phyloP scores from a whole-genome alignment of 2,329 filamentous ascomycete species.

The Neopestalotiopsis clavispora region DNA sequence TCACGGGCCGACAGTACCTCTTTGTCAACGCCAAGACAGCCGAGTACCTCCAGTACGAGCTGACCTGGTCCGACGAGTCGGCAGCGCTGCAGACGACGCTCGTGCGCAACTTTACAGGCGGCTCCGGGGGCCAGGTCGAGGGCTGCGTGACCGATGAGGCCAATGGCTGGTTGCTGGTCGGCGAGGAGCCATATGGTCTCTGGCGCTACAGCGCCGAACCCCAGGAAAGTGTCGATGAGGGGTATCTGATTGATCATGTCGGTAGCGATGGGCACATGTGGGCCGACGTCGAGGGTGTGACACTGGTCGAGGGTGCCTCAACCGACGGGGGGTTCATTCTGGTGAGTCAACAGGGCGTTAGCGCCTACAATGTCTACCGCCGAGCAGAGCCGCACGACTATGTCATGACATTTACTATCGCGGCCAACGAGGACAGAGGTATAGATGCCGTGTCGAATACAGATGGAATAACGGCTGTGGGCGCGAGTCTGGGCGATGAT shows the following conservation, averaged over 20 bases:
- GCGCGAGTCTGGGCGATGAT: constrained; percentile 43
- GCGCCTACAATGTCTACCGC: constrained; percentile 56
- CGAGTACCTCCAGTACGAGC: constrained; percentile 58
- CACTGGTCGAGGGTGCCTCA: constrained; percentile 51
- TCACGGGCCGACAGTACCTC: constrained; percentile 53
- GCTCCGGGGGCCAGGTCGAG: constrained; percentile 57
- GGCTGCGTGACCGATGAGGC: constrained; percentile 58
- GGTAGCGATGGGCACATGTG: constrained; percentile 49
- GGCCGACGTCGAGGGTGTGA: constrained; percentile 60
- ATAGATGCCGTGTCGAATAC: constrained; percentile 59
- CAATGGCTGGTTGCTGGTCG: constrained; percentile 54
- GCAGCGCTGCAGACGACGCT: constrained; percentile 50
- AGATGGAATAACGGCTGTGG: constrained; percentile 54
- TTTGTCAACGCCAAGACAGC: constrained; percentile 60
- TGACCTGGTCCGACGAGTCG: constrained; percentile 46
- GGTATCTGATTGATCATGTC: constrained; percentile 44
- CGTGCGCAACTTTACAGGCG: constrained; percentile 55
- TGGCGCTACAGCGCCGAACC: constrained; percentile 60
- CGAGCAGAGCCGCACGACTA: constrained; percentile 53
- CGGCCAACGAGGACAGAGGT: constrained; percentile 40
- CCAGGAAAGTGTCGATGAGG: constrained; percentile 35
- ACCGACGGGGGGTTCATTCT: constrained; percentile 58
- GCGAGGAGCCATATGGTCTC: constrained; percentile 56
- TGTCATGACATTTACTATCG: constrained; percentile 53
- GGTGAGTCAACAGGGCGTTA: constrained; percentile 58